Conservation (phyloP, 164 flowering plant genomes). For the Sextonia rubra region DNA sequence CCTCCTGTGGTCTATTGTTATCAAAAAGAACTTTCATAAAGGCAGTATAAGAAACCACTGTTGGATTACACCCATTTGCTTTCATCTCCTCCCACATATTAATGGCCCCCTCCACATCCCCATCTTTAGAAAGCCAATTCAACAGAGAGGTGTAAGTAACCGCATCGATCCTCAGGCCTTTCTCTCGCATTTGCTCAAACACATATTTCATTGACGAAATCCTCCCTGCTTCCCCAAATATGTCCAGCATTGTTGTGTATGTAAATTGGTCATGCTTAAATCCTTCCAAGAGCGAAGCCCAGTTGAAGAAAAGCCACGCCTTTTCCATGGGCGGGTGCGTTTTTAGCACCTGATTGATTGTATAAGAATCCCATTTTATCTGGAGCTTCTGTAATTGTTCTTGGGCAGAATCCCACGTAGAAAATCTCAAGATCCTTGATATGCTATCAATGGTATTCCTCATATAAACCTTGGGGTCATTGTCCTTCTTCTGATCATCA, state of each 20-base stretch:
- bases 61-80: slow-evolving; percentile 14
- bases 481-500: background rate
- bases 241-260: slow-evolving; percentile 89
- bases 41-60: slow-evolving; percentile 87
- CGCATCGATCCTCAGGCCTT: slow-evolving; percentile 58
- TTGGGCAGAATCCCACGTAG: slow-evolving; percentile 78
- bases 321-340: slow-evolving; percentile 92
- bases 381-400: slow-evolving; percentile 43
- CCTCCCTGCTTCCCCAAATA: slow-evolving; percentile 87
- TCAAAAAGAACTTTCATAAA: slow-evolving; percentile 81
- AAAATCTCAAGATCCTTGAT: slow-evolving; percentile 52
- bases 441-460: slow-evolving; percentile 45
- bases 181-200: slow-evolving; percentile 70
- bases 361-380: slow-evolving; percentile 79
- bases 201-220: slow-evolving; percentile 70
- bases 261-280: slow-evolving; percentile 93
- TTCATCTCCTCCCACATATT: slow-evolving; percentile 79
- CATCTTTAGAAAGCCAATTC: slow-evolving; percentile 82
- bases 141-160: slow-evolving; percentile 76
- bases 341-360: slow-evolving; percentile 69
- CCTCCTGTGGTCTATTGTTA: slow-evolving; percentile 54
- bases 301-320: slow-evolving; percentile 84
- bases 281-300: slow-evolving; percentile 50
- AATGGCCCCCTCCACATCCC: slow-evolving; percentile 64
- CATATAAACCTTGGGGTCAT: slow-evolving; percentile 43